These are phyloP conservation scores for Fusarium sp. DNA, from an alignment of 2,329 filamentous ascomycete species.

Conservation along the genomic window DNA sequence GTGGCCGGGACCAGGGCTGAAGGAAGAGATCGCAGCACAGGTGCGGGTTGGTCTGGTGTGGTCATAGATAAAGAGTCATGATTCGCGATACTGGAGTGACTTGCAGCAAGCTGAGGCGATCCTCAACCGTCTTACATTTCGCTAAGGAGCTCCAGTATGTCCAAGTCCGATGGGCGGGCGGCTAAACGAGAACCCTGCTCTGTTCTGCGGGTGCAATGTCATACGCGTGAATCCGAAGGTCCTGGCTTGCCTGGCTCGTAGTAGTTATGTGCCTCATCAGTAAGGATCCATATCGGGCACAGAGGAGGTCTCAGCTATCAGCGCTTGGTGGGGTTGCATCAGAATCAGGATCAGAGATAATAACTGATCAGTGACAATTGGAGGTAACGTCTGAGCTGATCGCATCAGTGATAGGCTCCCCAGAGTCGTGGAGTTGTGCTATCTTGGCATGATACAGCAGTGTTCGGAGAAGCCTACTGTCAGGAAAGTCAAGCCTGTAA, in stretches of 20 bases:
- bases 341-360: constrained; percentile 12
- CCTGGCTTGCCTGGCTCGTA: constrained; percentile 16
- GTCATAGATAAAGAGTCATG: constrained; percentile 22
- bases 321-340: constrained; percentile 32
- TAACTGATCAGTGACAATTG: constrained; percentile 15
- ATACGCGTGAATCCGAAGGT: constrained; percentile 40
- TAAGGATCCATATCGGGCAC: constrained; percentile 38
- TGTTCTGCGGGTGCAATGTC: constrained; percentile 26
- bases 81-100: constrained; percentile 22
- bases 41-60: constrained; percentile 26
- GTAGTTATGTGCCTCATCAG: constrained; percentile 24
- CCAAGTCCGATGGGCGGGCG: constrained; percentile 13
- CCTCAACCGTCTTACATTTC: constrained; percentile 11
- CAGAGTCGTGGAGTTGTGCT: neutral
- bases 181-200: constrained; percentile 35
- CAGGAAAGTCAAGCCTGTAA: constrained; percentile 15
- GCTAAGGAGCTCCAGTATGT: constrained; percentile 7
- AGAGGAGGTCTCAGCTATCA: constrained; percentile 44
- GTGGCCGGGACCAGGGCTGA: constrained; percentile 40
- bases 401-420: neutral
- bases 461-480: constrained; percentile 6
- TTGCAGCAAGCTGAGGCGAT: constrained; percentile 36
- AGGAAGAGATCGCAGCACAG: constrained; percentile 40
- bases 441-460: constrained; percentile 16
- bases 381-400: neutral